phyloP scores from a whole-genome alignment of 2,329 filamentous ascomycete species.

The Colletotrichum sp. region DNA sequence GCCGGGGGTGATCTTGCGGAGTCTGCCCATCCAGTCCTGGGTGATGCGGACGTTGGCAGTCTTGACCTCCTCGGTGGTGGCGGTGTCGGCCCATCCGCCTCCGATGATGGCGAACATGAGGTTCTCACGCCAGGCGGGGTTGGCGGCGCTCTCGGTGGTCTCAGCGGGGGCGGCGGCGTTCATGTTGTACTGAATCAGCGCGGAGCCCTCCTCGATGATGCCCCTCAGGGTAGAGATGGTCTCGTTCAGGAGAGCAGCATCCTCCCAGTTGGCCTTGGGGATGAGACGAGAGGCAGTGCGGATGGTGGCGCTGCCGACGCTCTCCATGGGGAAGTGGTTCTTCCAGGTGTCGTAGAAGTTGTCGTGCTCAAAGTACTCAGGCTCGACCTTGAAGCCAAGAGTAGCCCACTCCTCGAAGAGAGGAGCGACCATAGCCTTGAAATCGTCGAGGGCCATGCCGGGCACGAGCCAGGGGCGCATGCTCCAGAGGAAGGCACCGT shows the following conservation, averaged over 20 bases:
- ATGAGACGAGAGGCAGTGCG: constrained; percentile 44
- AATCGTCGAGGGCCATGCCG: constrained; percentile 34
- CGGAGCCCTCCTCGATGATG: constrained; percentile 24
- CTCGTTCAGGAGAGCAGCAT: constrained; percentile 23
- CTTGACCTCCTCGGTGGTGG: constrained; percentile 10
- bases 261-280: constrained; percentile 40
- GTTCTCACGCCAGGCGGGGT: constrained; percentile 52
- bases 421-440: constrained; percentile 35
- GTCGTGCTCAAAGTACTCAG: constrained; percentile 38
- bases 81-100: constrained; percentile 1
- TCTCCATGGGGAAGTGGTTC: constrained; percentile 43
- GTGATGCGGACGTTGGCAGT: constrained; percentile 33
- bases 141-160: constrained; percentile 38
- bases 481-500: constrained; percentile 30
- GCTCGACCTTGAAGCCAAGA: constrained; percentile 32
- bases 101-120: constrained; percentile 37
- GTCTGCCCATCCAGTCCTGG: constrained; percentile 33
- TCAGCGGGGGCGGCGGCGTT: constrained; percentile 21
- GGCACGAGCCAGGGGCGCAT: constrained; percentile 41
- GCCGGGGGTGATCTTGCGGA: constrained; percentile 29
- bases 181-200: constrained; percentile 24
- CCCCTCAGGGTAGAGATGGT: constrained; percentile 32
- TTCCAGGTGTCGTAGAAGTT: constrained; percentile 41
- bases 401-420: constrained; percentile 32
- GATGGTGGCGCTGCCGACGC: constrained; percentile 27